These are phyloP conservation scores for Monosporascus cannonballus DNA, from an alignment of 2,329 filamentous ascomycete species.

Conservation along the genomic window DNA sequence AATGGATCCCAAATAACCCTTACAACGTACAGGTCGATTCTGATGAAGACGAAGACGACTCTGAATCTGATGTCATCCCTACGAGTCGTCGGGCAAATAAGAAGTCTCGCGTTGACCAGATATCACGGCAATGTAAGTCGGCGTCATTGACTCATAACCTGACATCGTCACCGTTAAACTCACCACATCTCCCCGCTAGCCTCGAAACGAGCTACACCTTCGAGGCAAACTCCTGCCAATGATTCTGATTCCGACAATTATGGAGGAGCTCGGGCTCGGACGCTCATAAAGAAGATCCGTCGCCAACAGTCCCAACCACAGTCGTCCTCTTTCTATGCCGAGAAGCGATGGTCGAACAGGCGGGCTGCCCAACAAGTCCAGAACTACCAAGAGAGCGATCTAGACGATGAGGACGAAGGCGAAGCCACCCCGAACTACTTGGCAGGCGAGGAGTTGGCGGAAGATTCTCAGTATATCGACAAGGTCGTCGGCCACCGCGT, in stretches of 20 bases:
- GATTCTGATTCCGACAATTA: conserved; percentile 72
- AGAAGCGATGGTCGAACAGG: conserved; percentile 88
- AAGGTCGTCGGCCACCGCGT: conserved; percentile 81
- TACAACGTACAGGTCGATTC: conserved; percentile 26
- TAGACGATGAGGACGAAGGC: conserved; percentile 59
- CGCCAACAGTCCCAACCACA: conserved; percentile 60
- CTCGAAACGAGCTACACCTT: conserved; percentile 55
- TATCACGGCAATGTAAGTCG: conserved; percentile 56
- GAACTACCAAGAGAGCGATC: conserved; percentile 61
- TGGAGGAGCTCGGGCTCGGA: conserved; percentile 66
- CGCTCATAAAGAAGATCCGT: conserved; percentile 68
- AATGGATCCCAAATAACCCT: conserved; percentile 5
- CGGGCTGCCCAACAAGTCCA: conserved; percentile 66
- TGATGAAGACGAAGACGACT: conserved; percentile 55
- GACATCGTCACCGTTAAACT: conserved; percentile 9
- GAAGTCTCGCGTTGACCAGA: conserved; percentile 58
- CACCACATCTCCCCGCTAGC: conserved; percentile 31
- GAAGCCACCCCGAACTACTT: conserved; percentile 67
- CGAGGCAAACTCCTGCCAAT: conserved; percentile 46
- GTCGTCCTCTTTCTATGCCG: conserved; percentile 60
- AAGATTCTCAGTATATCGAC: conserved; percentile 81
- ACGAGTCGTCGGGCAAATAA: conserved; percentile 55
- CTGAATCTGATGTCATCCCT: conserved; percentile 65
- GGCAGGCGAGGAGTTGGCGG: conserved; percentile 59
- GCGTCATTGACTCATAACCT: conserved; percentile 3